phyloP scores from a whole-genome alignment of 257 asterid species.

The Voacanga thouarsii region DNA sequence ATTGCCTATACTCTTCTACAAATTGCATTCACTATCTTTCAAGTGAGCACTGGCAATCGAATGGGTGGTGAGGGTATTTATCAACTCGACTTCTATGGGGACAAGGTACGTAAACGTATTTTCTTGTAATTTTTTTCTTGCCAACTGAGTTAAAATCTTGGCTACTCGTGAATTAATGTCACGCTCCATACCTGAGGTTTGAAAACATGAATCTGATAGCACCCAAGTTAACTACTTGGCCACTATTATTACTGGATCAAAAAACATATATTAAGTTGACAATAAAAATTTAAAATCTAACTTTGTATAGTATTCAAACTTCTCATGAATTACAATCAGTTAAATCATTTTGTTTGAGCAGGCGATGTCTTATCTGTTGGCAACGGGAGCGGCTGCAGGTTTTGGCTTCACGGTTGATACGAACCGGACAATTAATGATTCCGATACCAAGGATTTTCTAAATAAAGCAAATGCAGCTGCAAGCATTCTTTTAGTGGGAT shows the following conservation, averaged over 20 bases:
- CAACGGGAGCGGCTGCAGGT: slow-evolving; percentile 53
- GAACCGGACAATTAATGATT: slow-evolving; percentile 15
- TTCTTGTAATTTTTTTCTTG: too few species aligned
- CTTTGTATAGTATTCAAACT: too few species aligned
- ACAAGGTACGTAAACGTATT: slow-evolving; percentile 27
- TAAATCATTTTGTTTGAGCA: slow-evolving; percentile 11
- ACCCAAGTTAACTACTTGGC: too few species aligned
- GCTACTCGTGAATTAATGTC: too few species aligned
- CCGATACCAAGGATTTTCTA: slow-evolving; percentile 19
- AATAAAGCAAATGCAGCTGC: slow-evolving; percentile 42
- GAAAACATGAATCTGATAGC: too few species aligned
- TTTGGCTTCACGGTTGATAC: slow-evolving; percentile 49
- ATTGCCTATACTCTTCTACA: slow-evolving; percentile 39
- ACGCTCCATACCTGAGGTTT: too few species aligned
- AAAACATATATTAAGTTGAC: too few species aligned
- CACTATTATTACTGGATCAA: too few species aligned
- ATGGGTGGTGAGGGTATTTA: slow-evolving; percentile 39
- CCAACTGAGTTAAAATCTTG: too few species aligned
- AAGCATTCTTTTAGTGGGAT: slow-evolving; percentile 34
- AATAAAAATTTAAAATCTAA: too few species aligned
- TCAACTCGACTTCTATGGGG: slow-evolving; percentile 41
- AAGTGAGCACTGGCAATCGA: slow-evolving; percentile 42
- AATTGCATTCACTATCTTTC: slow-evolving; percentile 39
- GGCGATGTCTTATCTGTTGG: slow-evolving; percentile 32
- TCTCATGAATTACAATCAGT: too few species aligned